Conservation (phyloP, 176 grass and related monocot species). For the Areca catechu region DNA sequence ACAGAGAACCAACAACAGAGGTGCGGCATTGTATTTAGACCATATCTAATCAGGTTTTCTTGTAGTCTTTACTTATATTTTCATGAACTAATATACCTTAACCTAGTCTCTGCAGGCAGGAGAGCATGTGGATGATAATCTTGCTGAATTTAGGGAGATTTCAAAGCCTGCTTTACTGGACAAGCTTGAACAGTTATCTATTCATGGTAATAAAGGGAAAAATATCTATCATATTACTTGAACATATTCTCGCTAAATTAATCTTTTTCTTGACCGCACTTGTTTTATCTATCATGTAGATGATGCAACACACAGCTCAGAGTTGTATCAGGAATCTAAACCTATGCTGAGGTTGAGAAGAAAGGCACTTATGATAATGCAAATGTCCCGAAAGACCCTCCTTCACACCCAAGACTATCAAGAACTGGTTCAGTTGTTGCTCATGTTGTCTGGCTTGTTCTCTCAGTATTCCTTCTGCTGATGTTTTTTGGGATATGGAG, state of each 20-base stretch:
- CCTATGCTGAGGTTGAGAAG: constrained; percentile 26
- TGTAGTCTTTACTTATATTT: too few relatives aligned
- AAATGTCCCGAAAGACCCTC: not conserved
- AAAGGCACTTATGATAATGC: not conserved
- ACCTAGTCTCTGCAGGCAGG: constrained; percentile 26
- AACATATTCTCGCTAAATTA: constrained; percentile 4
- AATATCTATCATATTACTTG: constrained; percentile 6
- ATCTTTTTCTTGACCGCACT: too few relatives aligned
- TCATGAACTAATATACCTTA: not conserved
- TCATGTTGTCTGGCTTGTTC: constrained; percentile 1
- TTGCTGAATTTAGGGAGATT: constrained; percentile 1
- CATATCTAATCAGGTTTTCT: not conserved
- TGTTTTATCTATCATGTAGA: too few relatives aligned
- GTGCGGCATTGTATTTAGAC: constrained; percentile 15
- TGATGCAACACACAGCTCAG: too few relatives aligned
- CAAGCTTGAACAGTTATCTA: constrained; percentile 28
- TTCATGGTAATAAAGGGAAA: constrained; percentile 33
- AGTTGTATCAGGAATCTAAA: constrained; percentile 17
- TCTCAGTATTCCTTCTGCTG: constrained; percentile 9
- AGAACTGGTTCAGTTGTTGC: too few relatives aligned
- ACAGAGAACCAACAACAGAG: constrained; percentile 30
- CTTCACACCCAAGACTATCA: not conserved
- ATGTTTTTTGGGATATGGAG: constrained; percentile 10
- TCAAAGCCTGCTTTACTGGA: constrained; percentile 1
- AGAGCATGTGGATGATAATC: constrained; percentile 26